Conservation (phyloP, 495 filamentous ascomycete species). For the Baudoinia panamericana region DNA sequence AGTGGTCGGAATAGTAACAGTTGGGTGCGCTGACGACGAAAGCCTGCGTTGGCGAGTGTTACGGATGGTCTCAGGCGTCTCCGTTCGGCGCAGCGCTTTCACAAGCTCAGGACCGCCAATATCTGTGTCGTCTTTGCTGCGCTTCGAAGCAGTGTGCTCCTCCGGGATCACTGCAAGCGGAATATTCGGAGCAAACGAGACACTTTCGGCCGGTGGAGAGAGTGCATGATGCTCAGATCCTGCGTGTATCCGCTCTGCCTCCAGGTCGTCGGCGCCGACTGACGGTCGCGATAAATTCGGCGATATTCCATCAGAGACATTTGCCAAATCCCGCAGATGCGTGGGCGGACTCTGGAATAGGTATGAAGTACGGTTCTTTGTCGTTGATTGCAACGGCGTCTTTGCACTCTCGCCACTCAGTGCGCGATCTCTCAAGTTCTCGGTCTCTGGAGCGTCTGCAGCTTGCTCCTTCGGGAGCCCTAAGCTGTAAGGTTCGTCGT, state of each 20-base stretch:
- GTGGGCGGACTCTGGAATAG: conserved; percentile 41
- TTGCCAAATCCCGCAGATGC: neutral
- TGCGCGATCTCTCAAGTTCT: conserved; percentile 4
- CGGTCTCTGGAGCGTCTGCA: neutral
- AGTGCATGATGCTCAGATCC: neutral
- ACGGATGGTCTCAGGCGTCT: conserved; percentile 21
- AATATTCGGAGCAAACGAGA: conserved; percentile 13
- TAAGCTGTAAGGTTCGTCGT: too few species aligned
- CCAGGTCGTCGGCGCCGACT: too few species aligned
- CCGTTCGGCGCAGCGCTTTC: conserved; percentile 24
- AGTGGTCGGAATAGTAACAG: neutral
- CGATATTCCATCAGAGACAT: neutral
- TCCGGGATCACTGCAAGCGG: conserved; percentile 33
- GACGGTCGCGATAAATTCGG: too few species aligned
- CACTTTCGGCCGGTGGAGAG: conserved; percentile 15
- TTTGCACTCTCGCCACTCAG: conserved; percentile 5
- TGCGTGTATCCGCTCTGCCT: neutral
- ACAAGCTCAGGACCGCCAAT: conserved; percentile 27
- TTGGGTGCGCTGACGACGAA: conserved; percentile 5
- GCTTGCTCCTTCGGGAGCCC: too few species aligned
- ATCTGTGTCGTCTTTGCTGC: conserved; percentile 25
- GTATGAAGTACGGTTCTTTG: conserved; percentile 41
- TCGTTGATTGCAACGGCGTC: conserved; percentile 38
- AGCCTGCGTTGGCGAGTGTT: conserved; percentile 5
- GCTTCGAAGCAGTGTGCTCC: conserved; percentile 29